These are phyloP conservation scores for Onygenales sp. DNA, from an alignment of 2,329 filamentous ascomycete genomes.

Conservation along the genomic window DNA sequence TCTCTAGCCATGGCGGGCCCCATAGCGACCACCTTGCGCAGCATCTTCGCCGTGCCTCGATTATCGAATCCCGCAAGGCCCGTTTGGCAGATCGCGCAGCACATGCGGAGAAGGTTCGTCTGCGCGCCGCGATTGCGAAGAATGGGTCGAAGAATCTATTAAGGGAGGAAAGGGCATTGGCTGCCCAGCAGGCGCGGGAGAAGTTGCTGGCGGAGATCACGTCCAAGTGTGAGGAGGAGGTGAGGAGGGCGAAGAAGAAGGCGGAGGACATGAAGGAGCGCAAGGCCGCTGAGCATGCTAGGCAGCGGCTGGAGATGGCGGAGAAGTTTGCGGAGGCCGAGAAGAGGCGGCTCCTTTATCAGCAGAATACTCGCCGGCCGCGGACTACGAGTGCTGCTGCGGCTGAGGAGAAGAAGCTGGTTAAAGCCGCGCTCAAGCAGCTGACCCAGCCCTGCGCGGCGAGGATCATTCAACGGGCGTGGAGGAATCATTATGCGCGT, in stretches of 20 bases:
- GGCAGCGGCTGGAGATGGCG: constrained; percentile 52
- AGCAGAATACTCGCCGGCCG: constrained; percentile 39
- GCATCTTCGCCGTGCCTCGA: constrained; percentile 55
- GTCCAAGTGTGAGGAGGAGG: constrained; percentile 57
- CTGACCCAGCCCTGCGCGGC: constrained; percentile 46
- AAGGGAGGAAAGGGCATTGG: constrained; percentile 53
- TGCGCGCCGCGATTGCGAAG: constrained; percentile 54
- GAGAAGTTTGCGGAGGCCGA: constrained; percentile 57
- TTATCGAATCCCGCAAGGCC: constrained; percentile 55
- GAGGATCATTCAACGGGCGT: constrained; percentile 48
- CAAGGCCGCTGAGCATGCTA: constrained; percentile 52
- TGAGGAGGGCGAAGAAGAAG: constrained; percentile 55
- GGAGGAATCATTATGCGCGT: constrained; percentile 43
- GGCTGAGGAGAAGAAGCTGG: constrained; percentile 34
- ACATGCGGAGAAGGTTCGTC: constrained; percentile 56
- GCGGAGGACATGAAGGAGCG: constrained; percentile 57
- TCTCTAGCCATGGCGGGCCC: constrained; percentile 37
- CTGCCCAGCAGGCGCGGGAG: constrained; percentile 54
- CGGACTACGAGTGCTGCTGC: constrained; percentile 43
- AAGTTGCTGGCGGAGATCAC: constrained; percentile 55
- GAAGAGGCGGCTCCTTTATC: constrained; percentile 42
- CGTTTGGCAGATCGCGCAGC: constrained; percentile 54
- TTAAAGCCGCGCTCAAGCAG: constrained; percentile 22
- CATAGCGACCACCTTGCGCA: constrained; percentile 54
- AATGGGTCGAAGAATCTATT: constrained; percentile 47